Evolutionary conservation across 2,329 filamentous ascomycete genomes (phyloP).

Genomic region (Pseudopithomyces maydicus): DNA sequence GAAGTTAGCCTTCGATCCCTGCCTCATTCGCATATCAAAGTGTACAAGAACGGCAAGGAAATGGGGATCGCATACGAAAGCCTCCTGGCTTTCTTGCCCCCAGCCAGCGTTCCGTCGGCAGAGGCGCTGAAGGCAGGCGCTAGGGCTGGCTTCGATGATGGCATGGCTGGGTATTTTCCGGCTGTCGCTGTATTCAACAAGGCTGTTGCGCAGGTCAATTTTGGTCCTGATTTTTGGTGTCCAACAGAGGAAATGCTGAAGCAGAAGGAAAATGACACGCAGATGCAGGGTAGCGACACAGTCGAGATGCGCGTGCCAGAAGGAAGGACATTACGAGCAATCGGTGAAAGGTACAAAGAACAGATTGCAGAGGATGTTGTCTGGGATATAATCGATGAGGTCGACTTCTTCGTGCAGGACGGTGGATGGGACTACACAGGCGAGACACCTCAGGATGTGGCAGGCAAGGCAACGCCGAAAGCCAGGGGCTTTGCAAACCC

Average conservation of each 20-base stretch:
- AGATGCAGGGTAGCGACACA: constrained; percentile 31
- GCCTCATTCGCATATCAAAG: constrained; percentile 81
- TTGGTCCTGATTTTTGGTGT: constrained; percentile 91
- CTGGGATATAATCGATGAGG: constrained; percentile 92
- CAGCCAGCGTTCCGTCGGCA: constrained; percentile 75
- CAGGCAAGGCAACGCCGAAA: constrained; percentile 41
- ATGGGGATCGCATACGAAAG: constrained; percentile 89
- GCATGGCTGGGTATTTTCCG: constrained; percentile 93
- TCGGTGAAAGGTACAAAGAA: constrained; percentile 83
- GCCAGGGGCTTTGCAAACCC: constrained; percentile 45
- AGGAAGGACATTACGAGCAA: constrained; percentile 56
- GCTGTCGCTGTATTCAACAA: constrained; percentile 91
- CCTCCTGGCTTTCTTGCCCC: constrained; percentile 87
- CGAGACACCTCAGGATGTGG: constrained; percentile 37
- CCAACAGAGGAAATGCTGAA: constrained; percentile 68
- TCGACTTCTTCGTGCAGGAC: constrained; percentile 84
- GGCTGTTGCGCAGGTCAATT: constrained; percentile 90
- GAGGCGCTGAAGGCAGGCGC: constrained; percentile 74
- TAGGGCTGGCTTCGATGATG: constrained; percentile 88
- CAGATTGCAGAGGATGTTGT: constrained; percentile 94
- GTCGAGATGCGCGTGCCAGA: constrained; percentile 24
- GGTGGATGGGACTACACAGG: constrained; percentile 51
- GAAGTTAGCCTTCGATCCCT: constrained; percentile 80
- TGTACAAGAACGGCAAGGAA: constrained; percentile 89
- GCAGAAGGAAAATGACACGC: constrained; percentile 40